Base-by-base conservation (phyloP, 352 stramenopile genomes). In the Phytophthora cajani region DNA sequence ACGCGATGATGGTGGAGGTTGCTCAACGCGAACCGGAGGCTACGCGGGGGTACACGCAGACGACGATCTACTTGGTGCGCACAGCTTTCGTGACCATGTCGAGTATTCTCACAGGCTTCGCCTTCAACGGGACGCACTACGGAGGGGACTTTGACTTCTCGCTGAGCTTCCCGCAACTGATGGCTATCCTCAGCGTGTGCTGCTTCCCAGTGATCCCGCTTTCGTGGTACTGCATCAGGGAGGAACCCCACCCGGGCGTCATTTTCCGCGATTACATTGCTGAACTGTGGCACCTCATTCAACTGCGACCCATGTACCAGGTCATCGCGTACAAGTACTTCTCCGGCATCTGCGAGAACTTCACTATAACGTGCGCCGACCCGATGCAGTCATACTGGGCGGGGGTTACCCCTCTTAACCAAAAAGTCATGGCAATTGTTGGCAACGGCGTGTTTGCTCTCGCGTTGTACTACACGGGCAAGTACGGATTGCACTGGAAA, bases 121-220 rank as follows among this genome's bases (percentile, higher is more conserved):
- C 66, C 2, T 82, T 86, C 71, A 88, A 88, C 64, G 76, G 76
- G 16, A 61, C 72, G 16, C 49, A 85, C 16, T 88, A 86, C 47
- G 78, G 78, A 9, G 78, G 80, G 8, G 56, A 75, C 46, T 84
- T 89, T 16, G 59, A 81, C 58, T 86, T 84, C 57, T 82, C 66
- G 33, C 56, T 86, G 2, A 71, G 60, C 23, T 84, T 86, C 58
- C 71, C 75, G 1, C 56, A 73, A 38, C 50, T 83, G 0, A 84
- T 86, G 79, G 27, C 76, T 0, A 79, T 84, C 44, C 63, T 82
- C 14, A 72, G 63, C 8, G 65, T 82, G 21, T 80, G 53, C 30
- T 67, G 62, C n/a, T 64, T 76, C 11, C 74, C 76, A 8, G 62
- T 87, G 19, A 75, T 87, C 17, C 74, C 78, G 16, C 58, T 81